Conservation (phyloP, 441 rosid genomes). For the Pelargonium fulgidum region DNA sequence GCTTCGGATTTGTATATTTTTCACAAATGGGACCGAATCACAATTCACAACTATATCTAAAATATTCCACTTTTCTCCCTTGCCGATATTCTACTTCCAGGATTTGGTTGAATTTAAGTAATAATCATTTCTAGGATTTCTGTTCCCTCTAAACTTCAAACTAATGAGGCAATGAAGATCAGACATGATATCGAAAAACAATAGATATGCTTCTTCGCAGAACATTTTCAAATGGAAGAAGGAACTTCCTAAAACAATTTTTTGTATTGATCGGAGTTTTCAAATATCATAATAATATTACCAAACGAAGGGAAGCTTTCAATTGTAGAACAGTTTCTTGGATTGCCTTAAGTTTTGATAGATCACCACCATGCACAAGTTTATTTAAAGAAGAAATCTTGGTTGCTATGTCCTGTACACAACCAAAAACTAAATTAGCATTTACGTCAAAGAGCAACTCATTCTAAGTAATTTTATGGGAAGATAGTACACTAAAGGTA, state of each 20-base stretch:
- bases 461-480: neutral
- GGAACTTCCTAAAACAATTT: neutral
- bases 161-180: neutral
- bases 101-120: neutral
- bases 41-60: neutral
- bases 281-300: slow-evolving; percentile 19
- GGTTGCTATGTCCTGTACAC: slow-evolving; percentile 42
- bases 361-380: slow-evolving; percentile 41
- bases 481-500: neutral
- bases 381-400: slow-evolving; percentile 32
- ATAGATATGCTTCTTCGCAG: neutral
- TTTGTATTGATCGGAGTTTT: neutral
- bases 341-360: slow-evolving; percentile 46
- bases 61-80: neutral
- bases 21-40: neutral
- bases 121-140: neutral
- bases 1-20: neutral
- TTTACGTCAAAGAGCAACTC: neutral
- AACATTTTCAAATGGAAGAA: neutral
- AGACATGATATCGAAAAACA: neutral
- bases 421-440: neutral
- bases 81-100: neutral
- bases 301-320: slow-evolving; percentile 43
- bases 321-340: slow-evolving; percentile 49
- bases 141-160: neutral